phyloP scores from a whole-genome alignment of 805 yeast species.

The Candida rishiriensis region DNA sequence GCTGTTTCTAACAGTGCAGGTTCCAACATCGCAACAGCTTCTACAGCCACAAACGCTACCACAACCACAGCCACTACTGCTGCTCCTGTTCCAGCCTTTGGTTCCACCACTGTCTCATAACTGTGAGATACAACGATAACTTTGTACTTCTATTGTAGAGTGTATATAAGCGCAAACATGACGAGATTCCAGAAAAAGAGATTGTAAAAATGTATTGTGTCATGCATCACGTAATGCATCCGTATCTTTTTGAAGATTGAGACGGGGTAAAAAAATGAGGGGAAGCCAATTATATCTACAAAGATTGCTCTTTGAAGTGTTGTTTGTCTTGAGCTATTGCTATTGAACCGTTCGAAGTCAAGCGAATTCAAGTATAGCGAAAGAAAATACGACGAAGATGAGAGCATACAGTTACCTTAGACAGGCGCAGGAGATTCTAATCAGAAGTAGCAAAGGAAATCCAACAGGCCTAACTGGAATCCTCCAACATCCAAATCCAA shows the following conservation, averaged over 20 bases:
- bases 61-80: neutral
- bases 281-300: neutral
- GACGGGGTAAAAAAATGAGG: neutral
- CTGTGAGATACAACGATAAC: neutral
- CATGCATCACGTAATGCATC: no score
- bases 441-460: constrained; percentile 55
- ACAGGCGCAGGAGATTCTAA: constrained; percentile 44
- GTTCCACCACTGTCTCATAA: neutral
- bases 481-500: constrained; percentile 76
- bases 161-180: no score
- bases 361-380: neutral
- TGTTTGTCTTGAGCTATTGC: no score
- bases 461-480: constrained; percentile 84
- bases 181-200: no score
- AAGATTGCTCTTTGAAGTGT: no score
- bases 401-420: constrained; percentile 30
- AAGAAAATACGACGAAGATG: constrained; percentile 25
- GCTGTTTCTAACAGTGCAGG: constrained; percentile 2
- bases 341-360: neutral
- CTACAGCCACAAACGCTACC: constrained; percentile 1
- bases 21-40: neutral
- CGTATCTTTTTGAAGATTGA: no score
- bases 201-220: no score
- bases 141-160: no score
- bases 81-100: neutral